Evolutionary conservation across 2,329 filamentous ascomycete species (phyloP).

Genomic region (Ophiostoma triangulosporum): DNA sequence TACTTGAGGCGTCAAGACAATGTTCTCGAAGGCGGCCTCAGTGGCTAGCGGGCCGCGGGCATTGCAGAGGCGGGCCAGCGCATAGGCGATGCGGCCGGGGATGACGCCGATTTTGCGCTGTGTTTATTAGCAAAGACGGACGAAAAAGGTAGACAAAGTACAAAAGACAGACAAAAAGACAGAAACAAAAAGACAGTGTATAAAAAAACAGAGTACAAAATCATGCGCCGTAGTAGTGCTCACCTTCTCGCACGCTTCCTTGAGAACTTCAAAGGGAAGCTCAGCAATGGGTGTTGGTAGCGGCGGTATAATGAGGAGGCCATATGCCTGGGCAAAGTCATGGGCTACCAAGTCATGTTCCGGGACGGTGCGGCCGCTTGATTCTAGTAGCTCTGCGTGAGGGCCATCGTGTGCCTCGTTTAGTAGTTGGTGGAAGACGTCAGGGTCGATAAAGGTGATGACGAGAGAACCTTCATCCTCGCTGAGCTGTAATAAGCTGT

Average conservation of each 20-base stretch:
- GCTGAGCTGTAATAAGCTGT: not conserved
- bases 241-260: not conserved
- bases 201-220: not conserved
- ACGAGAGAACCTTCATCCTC: not conserved
- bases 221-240: not conserved
- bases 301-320: not conserved
- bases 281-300: not conserved
- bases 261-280: not conserved
- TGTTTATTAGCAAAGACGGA: not conserved
- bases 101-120: slow-evolving; percentile 3
- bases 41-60: not conserved
- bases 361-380: not conserved
- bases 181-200: not conserved
- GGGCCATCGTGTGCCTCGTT: not conserved
- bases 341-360: not conserved
- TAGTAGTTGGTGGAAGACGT: not conserved
- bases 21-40: not conserved
- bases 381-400: not conserved
- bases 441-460: not conserved
- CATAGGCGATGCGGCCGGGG: not conserved
- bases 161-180: too few species aligned
- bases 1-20: not conserved
- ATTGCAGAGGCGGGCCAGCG: not conserved
- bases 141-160: not conserved
- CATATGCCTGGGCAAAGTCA: not conserved